These are phyloP conservation scores for Beta corolliflora DNA, from an alignment of 179 eudicot species.

Conservation along the genomic window DNA sequence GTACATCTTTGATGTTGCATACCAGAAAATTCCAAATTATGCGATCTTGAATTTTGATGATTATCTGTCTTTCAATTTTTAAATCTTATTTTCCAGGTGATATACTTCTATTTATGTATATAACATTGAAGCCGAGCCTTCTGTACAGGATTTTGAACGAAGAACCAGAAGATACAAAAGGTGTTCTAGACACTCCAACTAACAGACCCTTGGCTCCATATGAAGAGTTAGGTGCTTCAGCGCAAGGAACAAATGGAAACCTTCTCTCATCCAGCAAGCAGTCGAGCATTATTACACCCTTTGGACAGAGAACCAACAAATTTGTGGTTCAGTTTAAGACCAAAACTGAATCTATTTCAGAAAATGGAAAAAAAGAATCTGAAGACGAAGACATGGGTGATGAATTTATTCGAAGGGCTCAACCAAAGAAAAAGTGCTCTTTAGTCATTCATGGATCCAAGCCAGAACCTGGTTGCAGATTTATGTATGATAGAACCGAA, in stretches of 20 bases:
- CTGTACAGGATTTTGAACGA: conserved; percentile 61
- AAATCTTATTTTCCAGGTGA: background rate
- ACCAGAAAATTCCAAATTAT: background rate
- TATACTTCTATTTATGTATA: background rate
- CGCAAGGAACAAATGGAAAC: conserved; percentile 51
- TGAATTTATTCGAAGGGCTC: conserved; percentile 76
- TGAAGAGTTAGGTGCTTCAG: conserved; percentile 51
- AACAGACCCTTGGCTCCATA: conserved; percentile 31
- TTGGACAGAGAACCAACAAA: conserved; percentile 78
- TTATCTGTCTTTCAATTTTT: background rate
- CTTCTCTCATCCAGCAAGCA: conserved; percentile 49
- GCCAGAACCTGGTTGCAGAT: conserved; percentile 82
- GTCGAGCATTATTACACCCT: conserved; percentile 69
- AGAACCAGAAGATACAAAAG: conserved; percentile 57
- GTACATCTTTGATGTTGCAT: background rate
- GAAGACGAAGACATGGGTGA: conserved; percentile 57
- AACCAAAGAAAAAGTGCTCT: conserved; percentile 75
- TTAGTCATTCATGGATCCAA: conserved; percentile 55
- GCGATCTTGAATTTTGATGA: background rate
- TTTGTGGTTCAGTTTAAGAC: conserved; percentile 73
- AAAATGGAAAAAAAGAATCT: conserved; percentile 40
- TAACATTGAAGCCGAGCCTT: conserved; percentile 14
- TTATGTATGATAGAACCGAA: conserved; percentile 92
- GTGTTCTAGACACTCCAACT: conserved; percentile 58
- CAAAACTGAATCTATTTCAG: conserved; percentile 43